Percentiles rank a stretch among this genome's conserved stretches.
Conservation (phyloP, 257 asterid genomes). For the Perilla frutescens region DNA sequence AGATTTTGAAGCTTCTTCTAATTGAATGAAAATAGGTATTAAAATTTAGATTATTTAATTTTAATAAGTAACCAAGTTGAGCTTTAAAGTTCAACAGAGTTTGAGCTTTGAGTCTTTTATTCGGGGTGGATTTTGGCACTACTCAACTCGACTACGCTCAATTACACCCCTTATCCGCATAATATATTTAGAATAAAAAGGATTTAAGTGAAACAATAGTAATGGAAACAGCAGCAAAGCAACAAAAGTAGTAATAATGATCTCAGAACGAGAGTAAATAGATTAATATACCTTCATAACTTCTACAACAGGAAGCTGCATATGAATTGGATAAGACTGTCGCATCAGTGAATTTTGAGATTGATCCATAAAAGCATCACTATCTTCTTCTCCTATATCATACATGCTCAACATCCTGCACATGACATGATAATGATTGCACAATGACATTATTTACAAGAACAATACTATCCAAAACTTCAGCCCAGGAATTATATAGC, state of each 20-base stretch:
- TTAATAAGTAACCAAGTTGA: no score
- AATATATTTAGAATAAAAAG: background rate
- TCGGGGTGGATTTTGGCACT: no score
- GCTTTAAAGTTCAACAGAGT: no score
- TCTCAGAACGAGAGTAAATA: conserved; percentile 15
- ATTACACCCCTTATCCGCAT: no score
- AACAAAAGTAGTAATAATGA: conserved; percentile 28
- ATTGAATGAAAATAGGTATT: no score
- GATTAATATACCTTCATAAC: conserved; percentile 76
- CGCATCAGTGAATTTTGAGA: conserved; percentile 64
- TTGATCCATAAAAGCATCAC: conserved; percentile 61
- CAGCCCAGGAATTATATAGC: conserved; percentile 15
- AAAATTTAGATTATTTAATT: no score
- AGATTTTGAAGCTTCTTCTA: background rate
- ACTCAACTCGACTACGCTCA: no score
- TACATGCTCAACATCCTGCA: conserved; percentile 94
- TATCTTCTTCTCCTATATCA: conserved; percentile 78
- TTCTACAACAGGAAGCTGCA: conserved; percentile 87
- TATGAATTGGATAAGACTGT: conserved; percentile 61
- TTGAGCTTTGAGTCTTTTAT: no score
- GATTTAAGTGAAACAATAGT: background rate
- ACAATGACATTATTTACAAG: conserved; percentile 20
- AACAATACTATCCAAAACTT: conserved; percentile 28
- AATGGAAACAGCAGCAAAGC: conserved; percentile 22
- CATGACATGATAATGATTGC: conserved; percentile 36